Percentiles rank a stretch among this genome's conserved stretches.
phyloP scores from a whole-genome alignment of 2,329 filamentous ascomycete genomes.

The Fusarium ramigenum region DNA sequence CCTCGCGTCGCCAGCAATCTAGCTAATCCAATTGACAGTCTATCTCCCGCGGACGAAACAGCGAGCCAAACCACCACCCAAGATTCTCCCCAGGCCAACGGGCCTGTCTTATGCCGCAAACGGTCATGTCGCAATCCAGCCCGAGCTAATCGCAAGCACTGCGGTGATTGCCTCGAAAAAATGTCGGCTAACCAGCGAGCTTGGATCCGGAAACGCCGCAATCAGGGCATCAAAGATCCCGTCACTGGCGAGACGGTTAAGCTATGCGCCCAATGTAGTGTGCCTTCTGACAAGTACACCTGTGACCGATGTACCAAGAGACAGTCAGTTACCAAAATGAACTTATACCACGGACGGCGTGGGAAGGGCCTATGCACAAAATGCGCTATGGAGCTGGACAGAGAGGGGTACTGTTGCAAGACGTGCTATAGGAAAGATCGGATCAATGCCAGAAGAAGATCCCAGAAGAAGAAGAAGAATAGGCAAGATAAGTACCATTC shows the following conservation, averaged over 20 bases:
- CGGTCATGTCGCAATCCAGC: neutral
- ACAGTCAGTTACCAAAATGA: fast-evolving
- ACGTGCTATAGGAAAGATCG: neutral
- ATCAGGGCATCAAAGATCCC: neutral
- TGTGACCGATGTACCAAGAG: neutral
- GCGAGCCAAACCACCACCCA: neutral
- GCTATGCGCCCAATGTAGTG: neutral
- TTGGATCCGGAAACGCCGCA: neutral
- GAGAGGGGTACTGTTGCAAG: neutral
- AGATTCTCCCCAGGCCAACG: fast-evolving
- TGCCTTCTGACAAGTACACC: neutral
- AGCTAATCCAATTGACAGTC: neutral
- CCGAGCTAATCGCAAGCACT: neutral
- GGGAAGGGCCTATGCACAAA: neutral
- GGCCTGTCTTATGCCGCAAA: neutral
- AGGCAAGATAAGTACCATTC: too few species aligned
- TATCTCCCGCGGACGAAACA: neutral
- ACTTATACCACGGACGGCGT: neutral
- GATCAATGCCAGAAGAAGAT: too few species aligned
- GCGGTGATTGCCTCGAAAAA: neutral
- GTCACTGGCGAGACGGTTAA: neutral
- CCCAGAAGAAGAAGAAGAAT: neutral
- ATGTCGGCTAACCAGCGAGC: neutral
- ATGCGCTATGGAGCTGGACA: neutral
- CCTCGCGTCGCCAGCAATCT: neutral